A percentile compares a stretch with the other conserved stretches of the same genome.
phyloP scores from a whole-genome alignment of 495 filamentous ascomycete genomes.

The Penicillium silybi region DNA sequence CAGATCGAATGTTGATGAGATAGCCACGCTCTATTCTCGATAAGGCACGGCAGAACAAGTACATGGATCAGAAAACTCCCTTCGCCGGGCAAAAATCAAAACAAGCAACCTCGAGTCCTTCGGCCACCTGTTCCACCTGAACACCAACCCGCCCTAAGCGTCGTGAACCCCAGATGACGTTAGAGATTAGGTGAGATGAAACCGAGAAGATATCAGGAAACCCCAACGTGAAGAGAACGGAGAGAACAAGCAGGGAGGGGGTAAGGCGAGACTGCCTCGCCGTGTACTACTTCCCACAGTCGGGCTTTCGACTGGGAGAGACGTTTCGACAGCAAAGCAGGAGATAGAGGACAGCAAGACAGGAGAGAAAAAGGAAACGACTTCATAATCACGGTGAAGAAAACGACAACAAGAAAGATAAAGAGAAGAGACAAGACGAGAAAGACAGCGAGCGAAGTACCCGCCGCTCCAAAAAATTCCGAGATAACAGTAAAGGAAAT shows the following conservation, averaged over 20 bases:
- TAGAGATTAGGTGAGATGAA: slow-evolving; percentile 33
- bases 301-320: slow-evolving; percentile 15
- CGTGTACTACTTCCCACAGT: slow-evolving; percentile 24
- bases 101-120: slow-evolving; percentile 28
- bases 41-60: slow-evolving; percentile 18
- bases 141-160: slow-evolving; percentile 30
- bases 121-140: slow-evolving; percentile 31
- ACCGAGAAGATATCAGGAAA: slow-evolving; percentile 24
- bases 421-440: slow-evolving; percentile 11
- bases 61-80: slow-evolving; percentile 27
- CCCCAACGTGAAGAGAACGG: slow-evolving; percentile 13
- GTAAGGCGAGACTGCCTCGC: slow-evolving; percentile 16
- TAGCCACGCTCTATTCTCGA: slow-evolving; percentile 28
- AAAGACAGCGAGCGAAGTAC: slow-evolving; percentile 25
- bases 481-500: slow-evolving; percentile 30
- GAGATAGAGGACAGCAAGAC: slow-evolving; percentile 18
- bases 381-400: slow-evolving; percentile 18
- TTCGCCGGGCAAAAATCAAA: slow-evolving; percentile 20
- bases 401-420: slow-evolving; percentile 16
- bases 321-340: slow-evolving; percentile 19
- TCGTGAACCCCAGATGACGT: slow-evolving; percentile 30
- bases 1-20: background rate
- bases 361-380: slow-evolving; percentile 6
- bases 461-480: slow-evolving; percentile 39
- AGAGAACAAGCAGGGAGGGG: slow-evolving; percentile 1